These are phyloP conservation scores for Russula vinacea DNA, from an alignment of 768 basidiomycete species.

Conservation along the genomic window DNA sequence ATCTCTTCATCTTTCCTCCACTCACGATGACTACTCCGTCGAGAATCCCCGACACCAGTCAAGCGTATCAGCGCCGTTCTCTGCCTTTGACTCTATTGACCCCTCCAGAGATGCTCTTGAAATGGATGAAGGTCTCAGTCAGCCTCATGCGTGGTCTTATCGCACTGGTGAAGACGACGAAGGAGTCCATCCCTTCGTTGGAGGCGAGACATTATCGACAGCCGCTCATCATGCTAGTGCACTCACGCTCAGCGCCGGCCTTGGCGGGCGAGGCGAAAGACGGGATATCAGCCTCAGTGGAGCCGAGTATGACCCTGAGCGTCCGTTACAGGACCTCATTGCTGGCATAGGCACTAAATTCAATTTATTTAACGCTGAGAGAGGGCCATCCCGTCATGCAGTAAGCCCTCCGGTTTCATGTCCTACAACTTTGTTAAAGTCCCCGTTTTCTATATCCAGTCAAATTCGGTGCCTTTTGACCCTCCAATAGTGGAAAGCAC, in stretches of 20 bases:
- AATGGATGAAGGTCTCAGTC: slow-evolving; percentile 43
- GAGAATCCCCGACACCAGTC: slow-evolving; percentile 74
- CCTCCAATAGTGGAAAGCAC: slow-evolving; percentile 61
- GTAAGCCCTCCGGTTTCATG: slow-evolving; percentile 38
- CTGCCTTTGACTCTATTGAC: slow-evolving; percentile 61
- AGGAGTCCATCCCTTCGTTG: slow-evolving; percentile 58
- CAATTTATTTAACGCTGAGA: slow-evolving; percentile 55
- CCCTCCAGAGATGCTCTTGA: slow-evolving; percentile 56
- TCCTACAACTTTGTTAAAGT: slow-evolving; percentile 14
- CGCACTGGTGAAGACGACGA: slow-evolving; percentile 59
- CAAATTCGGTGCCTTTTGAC: slow-evolving; percentile 44
- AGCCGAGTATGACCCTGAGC: slow-evolving; percentile 83
- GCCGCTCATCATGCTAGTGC: slow-evolving; percentile 88
- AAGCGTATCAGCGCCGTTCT: slow-evolving; percentile 48
- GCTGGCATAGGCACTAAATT: slow-evolving; percentile 55
- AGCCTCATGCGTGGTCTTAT: slow-evolving; percentile 39
- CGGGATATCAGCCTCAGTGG: slow-evolving; percentile 64
- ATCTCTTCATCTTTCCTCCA: slow-evolving; percentile 65
- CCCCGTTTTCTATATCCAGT: slow-evolving; percentile 18
- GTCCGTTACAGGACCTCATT: slow-evolving; percentile 71
- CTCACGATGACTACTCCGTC: slow-evolving; percentile 45
- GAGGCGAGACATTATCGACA: slow-evolving; percentile 72
- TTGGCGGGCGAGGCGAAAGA: slow-evolving; percentile 53
- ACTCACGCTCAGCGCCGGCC: slow-evolving; percentile 80
- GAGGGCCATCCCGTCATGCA: slow-evolving; percentile 48